A percentile compares a stretch with the other conserved stretches of the same genome.
Conservation (phyloP, 1,139 yeast species). For the Candida glucosophila region DNA sequence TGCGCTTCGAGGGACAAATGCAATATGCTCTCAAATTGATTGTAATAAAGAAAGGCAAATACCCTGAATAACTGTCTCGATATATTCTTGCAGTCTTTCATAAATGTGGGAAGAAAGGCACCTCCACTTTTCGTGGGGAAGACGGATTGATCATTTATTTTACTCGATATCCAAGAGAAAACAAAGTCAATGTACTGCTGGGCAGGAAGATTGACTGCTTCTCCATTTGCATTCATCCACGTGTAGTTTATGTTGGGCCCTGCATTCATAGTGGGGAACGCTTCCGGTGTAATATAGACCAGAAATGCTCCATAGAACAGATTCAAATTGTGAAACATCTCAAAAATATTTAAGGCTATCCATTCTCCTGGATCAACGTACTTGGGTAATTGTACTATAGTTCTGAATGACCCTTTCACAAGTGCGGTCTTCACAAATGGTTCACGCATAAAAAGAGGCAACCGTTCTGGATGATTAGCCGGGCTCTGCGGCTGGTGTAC, state of each 20-base stretch:
- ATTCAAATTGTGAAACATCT: constrained; percentile 75
- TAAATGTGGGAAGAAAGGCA: constrained; percentile 82
- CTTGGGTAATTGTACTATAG: constrained; percentile 90
- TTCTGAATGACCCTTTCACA: constrained; percentile 95
- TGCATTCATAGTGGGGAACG: constrained; percentile 91
- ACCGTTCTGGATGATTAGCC: too few species aligned
- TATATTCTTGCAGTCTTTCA: constrained; percentile 77
- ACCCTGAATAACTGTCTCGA: constrained; percentile 89
- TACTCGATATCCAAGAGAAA: constrained; percentile 80
- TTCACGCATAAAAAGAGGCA: constrained; percentile 80
- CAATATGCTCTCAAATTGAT: constrained; percentile 86
- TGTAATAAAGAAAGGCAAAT: constrained; percentile 90
- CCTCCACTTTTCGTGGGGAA: constrained; percentile 94
- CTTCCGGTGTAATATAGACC: constrained; percentile 83
- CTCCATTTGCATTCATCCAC: constrained; percentile 78
- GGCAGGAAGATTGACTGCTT: constrained; percentile 84
- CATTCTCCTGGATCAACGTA: constrained; percentile 93
- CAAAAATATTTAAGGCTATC: constrained; percentile 90
- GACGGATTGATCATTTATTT: constrained; percentile 78
- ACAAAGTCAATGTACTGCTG: constrained; percentile 88
- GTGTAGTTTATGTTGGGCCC: constrained; percentile 87
- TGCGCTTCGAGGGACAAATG: constrained; percentile 93
- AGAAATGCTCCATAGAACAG: constrained; percentile 84
- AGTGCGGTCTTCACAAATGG: constrained; percentile 91
- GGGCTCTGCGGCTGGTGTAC: too few species aligned